Conservation (phyloP, 225 moss, liverwort and hornwort genomes). For the Straminergon stramineum region DNA sequence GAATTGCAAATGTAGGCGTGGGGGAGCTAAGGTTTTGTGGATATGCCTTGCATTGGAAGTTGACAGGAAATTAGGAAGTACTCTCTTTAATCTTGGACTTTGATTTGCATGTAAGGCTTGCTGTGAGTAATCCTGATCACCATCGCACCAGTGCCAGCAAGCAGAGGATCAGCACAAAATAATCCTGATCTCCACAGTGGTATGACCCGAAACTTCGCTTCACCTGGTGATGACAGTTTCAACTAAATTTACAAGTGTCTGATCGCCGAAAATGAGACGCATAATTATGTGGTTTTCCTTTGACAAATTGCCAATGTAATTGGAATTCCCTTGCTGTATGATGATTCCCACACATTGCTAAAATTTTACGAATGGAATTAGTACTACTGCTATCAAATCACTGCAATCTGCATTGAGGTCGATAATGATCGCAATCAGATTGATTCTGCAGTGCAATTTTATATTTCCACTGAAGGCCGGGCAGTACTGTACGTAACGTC, state of each 20-base stretch:
- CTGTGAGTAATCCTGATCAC: not conserved
- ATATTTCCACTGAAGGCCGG: not conserved
- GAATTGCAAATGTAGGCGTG: not conserved
- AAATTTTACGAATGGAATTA: too few species aligned
- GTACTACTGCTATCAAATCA: not conserved
- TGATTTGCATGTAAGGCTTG: not conserved
- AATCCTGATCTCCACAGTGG: not conserved
- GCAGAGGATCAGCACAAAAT: not conserved
- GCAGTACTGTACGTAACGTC: not conserved
- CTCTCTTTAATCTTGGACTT: too few species aligned
- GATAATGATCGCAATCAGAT: not conserved
- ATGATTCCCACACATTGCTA: not conserved
- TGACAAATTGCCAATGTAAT: not conserved
- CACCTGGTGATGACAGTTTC: not conserved
- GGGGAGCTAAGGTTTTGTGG: not conserved
- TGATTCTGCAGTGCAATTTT: not conserved
- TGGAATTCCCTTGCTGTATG: too few species aligned
- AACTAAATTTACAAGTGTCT: not conserved
- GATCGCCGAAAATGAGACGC: not conserved
- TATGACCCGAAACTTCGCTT: not conserved
- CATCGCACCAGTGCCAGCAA: too few species aligned
- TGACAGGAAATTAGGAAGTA: not conserved
- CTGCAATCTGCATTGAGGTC: not conserved
- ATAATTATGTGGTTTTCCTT: too few species aligned
- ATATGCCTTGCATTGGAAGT: not conserved